Percentiles rank a stretch among this genome's conserved stretches.
Evolutionary conservation across 306 rosid genomes (phyloP).

Genomic region (Quercus mongolica): DNA sequence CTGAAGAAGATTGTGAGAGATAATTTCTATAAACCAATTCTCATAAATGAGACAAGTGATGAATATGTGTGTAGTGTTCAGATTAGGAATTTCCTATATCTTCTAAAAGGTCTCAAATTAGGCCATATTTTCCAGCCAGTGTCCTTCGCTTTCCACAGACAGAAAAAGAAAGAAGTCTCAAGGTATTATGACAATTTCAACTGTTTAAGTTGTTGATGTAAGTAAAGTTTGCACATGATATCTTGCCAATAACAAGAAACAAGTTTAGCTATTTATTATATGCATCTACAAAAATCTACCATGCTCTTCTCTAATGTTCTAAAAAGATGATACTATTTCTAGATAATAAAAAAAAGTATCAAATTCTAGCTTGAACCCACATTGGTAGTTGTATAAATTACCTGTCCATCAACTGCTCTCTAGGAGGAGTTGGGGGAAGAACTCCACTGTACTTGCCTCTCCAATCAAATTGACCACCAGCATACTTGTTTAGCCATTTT

Average conservation of each 20-base stretch:
- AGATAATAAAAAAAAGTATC: background rate
- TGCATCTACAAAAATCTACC: background rate
- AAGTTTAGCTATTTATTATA: background rate
- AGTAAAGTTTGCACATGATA: too few relatives aligned
- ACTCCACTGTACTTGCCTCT: conserved; percentile 60
- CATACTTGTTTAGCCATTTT: conserved; percentile 75
- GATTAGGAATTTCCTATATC: background rate
- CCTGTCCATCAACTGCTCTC: conserved; percentile 80
- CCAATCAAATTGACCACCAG: conserved; percentile 84
- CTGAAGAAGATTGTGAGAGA: conserved; percentile 24
- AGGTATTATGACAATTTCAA: background rate
- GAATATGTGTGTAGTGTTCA: background rate
- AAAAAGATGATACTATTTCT: background rate
- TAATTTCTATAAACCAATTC: background rate
- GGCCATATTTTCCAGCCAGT: background rate
- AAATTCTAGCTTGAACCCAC: conserved; percentile 6
- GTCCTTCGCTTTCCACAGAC: background rate
- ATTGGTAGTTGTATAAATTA: conserved; percentile 21
- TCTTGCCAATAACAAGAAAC: background rate
- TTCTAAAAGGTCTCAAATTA: background rate
- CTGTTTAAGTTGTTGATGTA: too few relatives aligned
- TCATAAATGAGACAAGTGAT: background rate
- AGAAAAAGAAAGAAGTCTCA: background rate
- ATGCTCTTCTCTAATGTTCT: background rate
- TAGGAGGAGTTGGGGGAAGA: conserved; percentile 72